Conservation (phyloP, 179 eudicot species). For the Drosera spatulata region DNA sequence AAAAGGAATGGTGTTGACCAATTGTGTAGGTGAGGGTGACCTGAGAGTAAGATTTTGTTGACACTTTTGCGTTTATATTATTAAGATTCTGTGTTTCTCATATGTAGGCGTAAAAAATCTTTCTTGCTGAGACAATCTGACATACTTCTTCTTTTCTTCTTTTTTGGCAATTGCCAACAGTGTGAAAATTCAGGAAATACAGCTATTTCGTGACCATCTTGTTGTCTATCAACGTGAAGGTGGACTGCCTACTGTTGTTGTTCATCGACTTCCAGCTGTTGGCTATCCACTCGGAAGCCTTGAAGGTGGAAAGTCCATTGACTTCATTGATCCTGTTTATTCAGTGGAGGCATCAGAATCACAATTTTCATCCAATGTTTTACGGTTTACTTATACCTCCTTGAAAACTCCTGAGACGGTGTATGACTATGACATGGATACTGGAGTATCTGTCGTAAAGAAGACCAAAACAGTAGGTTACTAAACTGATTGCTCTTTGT, state of each 20-base stretch:
- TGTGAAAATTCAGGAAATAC: conserved; percentile 61
- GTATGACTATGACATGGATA: conserved; percentile 81
- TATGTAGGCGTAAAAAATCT: no score
- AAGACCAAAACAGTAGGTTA: conserved; percentile 58
- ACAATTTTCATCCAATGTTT: conserved; percentile 51
- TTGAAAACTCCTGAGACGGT: conserved; percentile 80
- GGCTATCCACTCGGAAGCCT: conserved; percentile 63
- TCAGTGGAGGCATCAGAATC: conserved; percentile 47
- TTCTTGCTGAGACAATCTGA: no score
- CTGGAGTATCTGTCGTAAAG: conserved; percentile 69
- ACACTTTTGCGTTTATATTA: no score
- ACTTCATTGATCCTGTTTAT: conserved; percentile 75
- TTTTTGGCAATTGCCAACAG: conserved; percentile 23
- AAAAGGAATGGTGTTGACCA: no score
- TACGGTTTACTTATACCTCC: conserved; percentile 72
- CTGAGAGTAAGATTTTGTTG: no score
- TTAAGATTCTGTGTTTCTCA: no score
- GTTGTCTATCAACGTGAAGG: conserved; percentile 63
- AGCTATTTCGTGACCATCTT: conserved; percentile 64
- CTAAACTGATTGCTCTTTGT: not conserved
- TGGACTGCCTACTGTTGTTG: conserved; percentile 51
- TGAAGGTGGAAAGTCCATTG: conserved; percentile 48
- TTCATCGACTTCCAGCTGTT: conserved; percentile 62
- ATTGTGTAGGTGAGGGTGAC: no score
- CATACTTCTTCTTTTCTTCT: not conserved